A percentile compares a stretch with the other conserved stretches of the same genome.
phyloP scores from a whole-genome alignment of 176 grass and related monocot species.

The Carex scoparia region DNA sequence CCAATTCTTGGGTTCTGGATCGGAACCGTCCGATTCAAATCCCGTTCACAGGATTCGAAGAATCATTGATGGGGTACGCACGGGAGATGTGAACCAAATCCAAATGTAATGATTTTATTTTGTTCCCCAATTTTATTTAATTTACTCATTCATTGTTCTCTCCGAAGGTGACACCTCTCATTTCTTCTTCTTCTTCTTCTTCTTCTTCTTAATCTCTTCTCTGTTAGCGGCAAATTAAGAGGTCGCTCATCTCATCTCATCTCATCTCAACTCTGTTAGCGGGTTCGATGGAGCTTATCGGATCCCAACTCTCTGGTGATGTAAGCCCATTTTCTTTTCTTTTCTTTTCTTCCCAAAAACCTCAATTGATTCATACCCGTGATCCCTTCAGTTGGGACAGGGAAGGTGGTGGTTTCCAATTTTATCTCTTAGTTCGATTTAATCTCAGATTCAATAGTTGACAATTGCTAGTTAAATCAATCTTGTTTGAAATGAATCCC shows the following conservation, averaged over 20 bases:
- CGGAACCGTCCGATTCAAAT: no score
- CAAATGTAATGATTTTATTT: neutral
- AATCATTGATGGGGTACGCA: neutral
- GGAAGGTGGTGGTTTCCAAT: no score
- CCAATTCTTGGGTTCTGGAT: no score
- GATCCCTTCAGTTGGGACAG: neutral
- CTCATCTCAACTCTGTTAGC: neutral
- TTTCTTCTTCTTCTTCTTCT: neutral
- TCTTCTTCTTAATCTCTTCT: no score
- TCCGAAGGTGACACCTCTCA: neutral
- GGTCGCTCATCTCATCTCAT: neutral
- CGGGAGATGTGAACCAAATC: neutral
- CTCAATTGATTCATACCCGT: no score
- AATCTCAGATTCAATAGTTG: neutral
- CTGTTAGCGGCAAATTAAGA: no score
- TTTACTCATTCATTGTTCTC: neutral
- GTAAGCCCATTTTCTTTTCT: neutral
- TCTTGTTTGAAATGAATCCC: neutral
- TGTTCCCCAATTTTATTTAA: neutral
- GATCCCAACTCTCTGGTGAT: conserved; percentile 6
- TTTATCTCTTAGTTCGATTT: neutral
- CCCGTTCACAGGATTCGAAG: no score
- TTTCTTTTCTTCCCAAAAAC: neutral
- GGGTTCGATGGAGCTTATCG: conserved; percentile 19
- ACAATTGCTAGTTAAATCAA: neutral